A percentile compares a stretch with the other conserved stretches of the same genome.
Evolutionary conservation across 2,329 filamentous ascomycete genomes (phyloP).

Genomic region (Scortechinia acanthostroma): DNA sequence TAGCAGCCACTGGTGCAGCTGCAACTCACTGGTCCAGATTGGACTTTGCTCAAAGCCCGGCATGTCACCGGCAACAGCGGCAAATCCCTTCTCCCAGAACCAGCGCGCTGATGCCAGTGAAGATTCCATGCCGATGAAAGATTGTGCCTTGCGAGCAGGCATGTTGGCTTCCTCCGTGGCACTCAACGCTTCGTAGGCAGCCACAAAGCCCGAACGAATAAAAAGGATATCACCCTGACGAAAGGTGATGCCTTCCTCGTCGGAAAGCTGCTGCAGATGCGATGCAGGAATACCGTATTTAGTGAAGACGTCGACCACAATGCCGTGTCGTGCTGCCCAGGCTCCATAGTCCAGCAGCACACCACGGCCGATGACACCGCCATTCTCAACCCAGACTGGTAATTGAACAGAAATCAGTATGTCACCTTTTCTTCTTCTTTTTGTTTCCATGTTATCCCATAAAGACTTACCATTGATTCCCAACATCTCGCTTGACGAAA

Average conservation of each 20-base stretch:
- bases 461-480: constrained; percentile 2
- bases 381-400: constrained; percentile 4
- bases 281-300: too few relatives aligned
- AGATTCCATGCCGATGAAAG: constrained; percentile 8
- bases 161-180: constrained; percentile 11
- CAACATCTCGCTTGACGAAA: constrained; percentile 3
- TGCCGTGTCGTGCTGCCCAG: constrained; percentile 20
- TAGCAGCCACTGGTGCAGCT: constrained; percentile 15
- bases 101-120: constrained; percentile 11
- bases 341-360: constrained; percentile 26
- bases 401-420: too few relatives aligned
- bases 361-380: constrained; percentile 25
- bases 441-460: constrained; percentile 6
- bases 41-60: constrained; percentile 14
- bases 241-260: constrained; percentile 21
- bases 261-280: constrained; percentile 14
- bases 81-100: constrained; percentile 15
- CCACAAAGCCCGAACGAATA: constrained; percentile 21
- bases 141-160: neutral
- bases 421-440: too few relatives aligned
- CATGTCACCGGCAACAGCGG: constrained; percentile 14
- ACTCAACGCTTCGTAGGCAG: constrained; percentile 20
- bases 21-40: constrained; percentile 4
- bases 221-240: constrained; percentile 26
- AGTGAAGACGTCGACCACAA: constrained; percentile 18